A percentile compares a stretch with the other conserved stretches of the same genome.
phyloP scores from a whole-genome alignment of 495 filamentous ascomycete species.

The Pyronema omphalodes region DNA sequence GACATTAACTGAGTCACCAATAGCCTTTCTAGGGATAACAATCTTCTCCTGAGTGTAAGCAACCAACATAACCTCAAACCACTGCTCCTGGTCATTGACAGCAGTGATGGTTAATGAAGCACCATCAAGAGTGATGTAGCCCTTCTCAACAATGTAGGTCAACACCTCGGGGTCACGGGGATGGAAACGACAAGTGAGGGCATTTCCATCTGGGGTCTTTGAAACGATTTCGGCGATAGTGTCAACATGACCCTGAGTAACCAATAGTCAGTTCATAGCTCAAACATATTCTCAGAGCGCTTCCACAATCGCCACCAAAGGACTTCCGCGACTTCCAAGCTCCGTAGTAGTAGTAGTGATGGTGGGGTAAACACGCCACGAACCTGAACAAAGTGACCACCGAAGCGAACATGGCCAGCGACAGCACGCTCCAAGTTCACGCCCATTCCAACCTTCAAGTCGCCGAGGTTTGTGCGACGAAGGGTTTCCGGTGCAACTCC shows the following conservation, averaged over 20 bases:
- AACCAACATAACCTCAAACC: conserved; percentile 98
- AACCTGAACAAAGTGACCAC: conserved; percentile 45
- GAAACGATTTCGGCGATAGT: conserved; percentile 54
- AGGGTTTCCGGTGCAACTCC: conserved; percentile 93
- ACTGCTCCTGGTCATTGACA: conserved; percentile 58
- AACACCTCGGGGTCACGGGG: conserved; percentile 49
- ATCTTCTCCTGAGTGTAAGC: conserved; percentile 93
- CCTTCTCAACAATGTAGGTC: conserved; percentile 86
- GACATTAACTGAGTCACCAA: conserved; percentile 81
- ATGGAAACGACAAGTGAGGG: conserved; percentile 63
- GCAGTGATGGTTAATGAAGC: conserved; percentile 81
- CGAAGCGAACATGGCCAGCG: conserved; percentile 73
- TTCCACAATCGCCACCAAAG: background rate
- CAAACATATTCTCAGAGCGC: too few species aligned
- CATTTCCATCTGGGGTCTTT: conserved; percentile 64
- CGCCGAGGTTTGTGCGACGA: conserved; percentile 80
- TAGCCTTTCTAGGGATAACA: conserved; percentile 60
- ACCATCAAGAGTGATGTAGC: conserved; percentile 89
- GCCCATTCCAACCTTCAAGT: conserved; percentile 7
- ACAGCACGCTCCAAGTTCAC: conserved; percentile 95
- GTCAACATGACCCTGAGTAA: conserved; percentile 77
- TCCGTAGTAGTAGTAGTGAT: too few species aligned
- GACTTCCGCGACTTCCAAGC: too few species aligned
- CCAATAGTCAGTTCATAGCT: conserved; percentile 10
- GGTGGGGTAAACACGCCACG: background rate